Base-by-base conservation (phyloP, 2,329 filamentous ascomycete species). In the Myrmaecium sp. region DNA sequence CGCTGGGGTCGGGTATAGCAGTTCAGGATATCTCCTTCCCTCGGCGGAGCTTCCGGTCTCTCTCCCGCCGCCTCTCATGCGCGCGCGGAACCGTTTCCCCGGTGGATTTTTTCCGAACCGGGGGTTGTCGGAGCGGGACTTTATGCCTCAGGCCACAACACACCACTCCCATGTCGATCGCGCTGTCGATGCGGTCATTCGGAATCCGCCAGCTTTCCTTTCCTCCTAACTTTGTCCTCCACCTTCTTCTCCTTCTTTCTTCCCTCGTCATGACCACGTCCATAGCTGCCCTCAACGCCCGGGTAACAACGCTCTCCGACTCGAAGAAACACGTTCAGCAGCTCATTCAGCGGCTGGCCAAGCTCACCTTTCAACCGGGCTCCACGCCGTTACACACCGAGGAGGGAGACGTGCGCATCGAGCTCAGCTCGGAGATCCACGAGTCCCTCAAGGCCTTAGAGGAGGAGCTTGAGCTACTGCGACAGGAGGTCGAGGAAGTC, bases 381-480 rank as follows among this genome's bases (percentile, higher is more conserved):
- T 76, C 54, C 55, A 72, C 60, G 60, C 69, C 48, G 7, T 54
- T 62, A 48, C 43, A 63, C 59, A 34, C 54, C 66, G 31, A 78
- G 66, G 60, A 77, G 62, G 54, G 74, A 58, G 64, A 69, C 35
- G 60, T 62, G 5, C 69, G 75, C 30, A 50, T 74, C 12, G 83
- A 93, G 52, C 66, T 94, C 17, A 69, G 71, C 36, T 62, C 69
- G 13, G 83, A 94, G 48, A 92, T 94, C 35, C 73, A 76, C 37
- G 72, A 80, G 42, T 66, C 67, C 11, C 54, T 94, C 33, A 75
- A 80, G 39, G 74, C 79, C 30, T 69, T 78, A 26, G 74, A 91
- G 40, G 81, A 91, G 35, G 81, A 92, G 32, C 66, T 89, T 36
- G 84, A 92, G 49, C 52, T 89, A 11, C 46, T 94, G 17, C 62